Evolutionary conservation across 805 yeast species (phyloP), one percentile per base, ranked within the genome.

Genomic region (Myxozyma monticola): DNA sequence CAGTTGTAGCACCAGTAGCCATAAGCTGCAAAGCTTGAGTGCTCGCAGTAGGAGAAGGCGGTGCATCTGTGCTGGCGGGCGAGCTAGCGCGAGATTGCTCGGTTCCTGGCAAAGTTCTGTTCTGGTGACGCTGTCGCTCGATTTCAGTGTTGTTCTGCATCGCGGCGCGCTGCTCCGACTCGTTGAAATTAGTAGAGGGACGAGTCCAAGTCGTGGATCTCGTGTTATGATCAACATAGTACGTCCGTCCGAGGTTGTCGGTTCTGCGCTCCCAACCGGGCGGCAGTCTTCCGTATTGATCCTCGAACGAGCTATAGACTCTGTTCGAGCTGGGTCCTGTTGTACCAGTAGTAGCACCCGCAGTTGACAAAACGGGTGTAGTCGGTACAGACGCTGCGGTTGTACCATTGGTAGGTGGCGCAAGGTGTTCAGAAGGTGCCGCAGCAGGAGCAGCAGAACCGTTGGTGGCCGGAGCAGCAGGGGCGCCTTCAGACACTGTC

Each of bases 211-310:
- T 91, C 7, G 99, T 93, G 7, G 96, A 87, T 71, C 97, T 83
- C 18, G 96, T 87, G 69, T 91, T 89, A 72, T 93, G 99, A 71
- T 93, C 99, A 31, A 93, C 99, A 67, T 91, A 93, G 71, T 93
- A 93, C 1, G 98, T 91, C 65, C 99, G 81, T 25, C 99, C 99
- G 64, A 89, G 87, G 68, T 89, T 88, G 69, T 93, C 99, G 1
- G 98, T 90, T 71, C 99, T 80, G 62, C 99, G 83, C 70, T 93
- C 99, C 98, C 99, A 93, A 3, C 99, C 99, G 5, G 96, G 88
- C 2, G 99, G 99, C 60, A 93, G 76, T 65, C 96, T 78, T 37
- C 99, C 99, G 62, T 83, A 81, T 68, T 91, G 98, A 71, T 93
- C 99, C 71, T 93, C 99, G 68, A 93, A 93, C 1, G 98, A 88